A percentile compares a stretch with the other conserved stretches of the same genome.
phyloP scores from a whole-genome alignment of 371 early-diverging fungal species.

The Mucor mucedo region DNA sequence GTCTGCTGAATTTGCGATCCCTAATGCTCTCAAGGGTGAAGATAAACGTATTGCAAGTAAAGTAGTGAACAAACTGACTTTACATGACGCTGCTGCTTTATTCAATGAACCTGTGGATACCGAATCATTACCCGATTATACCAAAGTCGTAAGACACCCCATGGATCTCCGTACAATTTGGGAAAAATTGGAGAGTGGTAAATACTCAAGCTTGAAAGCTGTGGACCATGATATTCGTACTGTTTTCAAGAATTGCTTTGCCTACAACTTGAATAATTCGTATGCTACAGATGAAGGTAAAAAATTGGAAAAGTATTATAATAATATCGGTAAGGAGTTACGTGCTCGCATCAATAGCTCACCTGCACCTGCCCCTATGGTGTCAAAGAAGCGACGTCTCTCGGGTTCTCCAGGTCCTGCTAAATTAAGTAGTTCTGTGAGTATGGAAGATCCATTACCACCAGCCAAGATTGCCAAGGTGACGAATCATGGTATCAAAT shows the following conservation, averaged over 20 bases:
- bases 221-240: constrained; percentile 66
- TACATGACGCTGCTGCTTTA: constrained; percentile 42
- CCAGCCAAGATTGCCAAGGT: constrained; percentile 4
- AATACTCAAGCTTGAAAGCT: constrained; percentile 51
- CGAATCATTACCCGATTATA: constrained; percentile 88
- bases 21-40: constrained; percentile 39
- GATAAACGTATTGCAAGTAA: constrained; percentile 44
- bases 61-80: constrained; percentile 43
- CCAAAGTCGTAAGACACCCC: constrained; percentile 83
- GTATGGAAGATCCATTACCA: background rate
- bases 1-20: constrained; percentile 47
- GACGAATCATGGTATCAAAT: background rate
- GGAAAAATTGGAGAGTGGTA: constrained; percentile 70
- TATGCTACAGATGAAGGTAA: constrained; percentile 83
- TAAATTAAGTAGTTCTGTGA: background rate
- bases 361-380: background rate
- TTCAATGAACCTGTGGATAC: constrained; percentile 93
- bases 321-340: constrained; percentile 63
- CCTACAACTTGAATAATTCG: constrained; percentile 84
- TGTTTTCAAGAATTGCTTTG: constrained; percentile 87
- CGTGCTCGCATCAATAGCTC: constrained; percentile 22
- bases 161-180: constrained; percentile 97
- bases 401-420: constrained; percentile 8
- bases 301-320: constrained; percentile 63
- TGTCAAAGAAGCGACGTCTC: constrained; percentile 1